phyloP scores from a whole-genome alignment of 345 rosid species.

The Ceriops tagal region DNA sequence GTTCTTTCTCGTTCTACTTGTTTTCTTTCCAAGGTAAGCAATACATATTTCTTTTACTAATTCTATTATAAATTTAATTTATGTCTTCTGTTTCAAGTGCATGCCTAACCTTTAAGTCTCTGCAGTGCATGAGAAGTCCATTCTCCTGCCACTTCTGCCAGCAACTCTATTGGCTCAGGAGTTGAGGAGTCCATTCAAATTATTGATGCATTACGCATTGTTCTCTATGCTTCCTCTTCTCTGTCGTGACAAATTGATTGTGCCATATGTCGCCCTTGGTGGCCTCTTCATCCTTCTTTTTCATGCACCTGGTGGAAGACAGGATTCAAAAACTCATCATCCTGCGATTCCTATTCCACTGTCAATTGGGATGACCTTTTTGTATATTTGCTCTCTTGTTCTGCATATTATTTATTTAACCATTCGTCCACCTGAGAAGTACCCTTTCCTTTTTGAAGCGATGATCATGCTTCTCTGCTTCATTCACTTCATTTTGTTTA shows the following conservation, averaged over 20 bases:
- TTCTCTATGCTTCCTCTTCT: constrained; percentile 96
- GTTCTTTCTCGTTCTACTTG: constrained; percentile 80
- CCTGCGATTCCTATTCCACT: constrained; percentile 14
- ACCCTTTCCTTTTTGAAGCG: constrained; percentile 72
- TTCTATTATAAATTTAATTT: constrained; percentile 9
- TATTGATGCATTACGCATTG: constrained; percentile 60
- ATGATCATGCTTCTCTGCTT: constrained; percentile 69
- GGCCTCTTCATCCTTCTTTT: constrained; percentile 51
- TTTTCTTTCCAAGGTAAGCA: constrained; percentile 83
- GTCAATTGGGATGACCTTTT: constrained; percentile 22
- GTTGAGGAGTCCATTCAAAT: constrained; percentile 43
- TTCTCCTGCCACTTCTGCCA: constrained; percentile 83
- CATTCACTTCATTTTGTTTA: constrained; percentile 43
- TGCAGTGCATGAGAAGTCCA: constrained; percentile 98
- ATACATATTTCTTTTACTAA: constrained; percentile 4
- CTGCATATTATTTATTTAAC: constrained; percentile 68
- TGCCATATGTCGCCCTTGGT: constrained; percentile 53
- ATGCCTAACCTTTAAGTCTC: constrained; percentile 9
- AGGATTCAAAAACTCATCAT: constrained; percentile 15
- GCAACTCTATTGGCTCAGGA: constrained; percentile 73
- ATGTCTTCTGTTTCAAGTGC: background rate
- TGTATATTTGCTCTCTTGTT: constrained; percentile 43
- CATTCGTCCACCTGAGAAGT: constrained; percentile 48
- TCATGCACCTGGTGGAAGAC: constrained; percentile 37
- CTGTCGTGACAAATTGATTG: constrained; percentile 63